Evolutionary conservation across 2,329 filamentous ascomycete genomes (phyloP).

Genomic region (Beauveria sp.): DNA sequence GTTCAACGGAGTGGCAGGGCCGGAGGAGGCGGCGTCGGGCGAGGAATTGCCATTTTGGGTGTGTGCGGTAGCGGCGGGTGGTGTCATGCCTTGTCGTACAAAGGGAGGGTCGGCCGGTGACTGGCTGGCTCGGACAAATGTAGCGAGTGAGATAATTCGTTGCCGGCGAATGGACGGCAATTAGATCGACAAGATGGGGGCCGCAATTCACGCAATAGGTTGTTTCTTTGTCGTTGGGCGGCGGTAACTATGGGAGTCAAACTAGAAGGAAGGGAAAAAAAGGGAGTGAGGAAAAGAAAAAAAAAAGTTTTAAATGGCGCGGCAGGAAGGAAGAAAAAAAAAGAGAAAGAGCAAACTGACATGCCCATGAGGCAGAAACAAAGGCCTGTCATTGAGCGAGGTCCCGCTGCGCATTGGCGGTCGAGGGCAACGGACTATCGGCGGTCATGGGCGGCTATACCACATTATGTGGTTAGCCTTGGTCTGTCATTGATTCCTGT

Average conservation of each 20-base stretch:
- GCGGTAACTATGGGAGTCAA: background rate
- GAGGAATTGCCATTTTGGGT: slow-evolving; percentile 6
- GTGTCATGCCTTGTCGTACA: slow-evolving; percentile 1
- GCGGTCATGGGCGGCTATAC: background rate
- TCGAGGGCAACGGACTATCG: slow-evolving; percentile 4
- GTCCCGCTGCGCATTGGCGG: slow-evolving; percentile 1
- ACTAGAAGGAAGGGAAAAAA: no score
- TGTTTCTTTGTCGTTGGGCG: background rate
- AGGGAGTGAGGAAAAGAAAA: background rate
- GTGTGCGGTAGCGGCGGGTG: slow-evolving; percentile 1
- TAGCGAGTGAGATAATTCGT: no score
- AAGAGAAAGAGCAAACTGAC: background rate
- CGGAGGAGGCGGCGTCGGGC: background rate
- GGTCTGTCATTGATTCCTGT: no score
- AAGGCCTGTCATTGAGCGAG: slow-evolving; percentile 6
- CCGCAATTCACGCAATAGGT: background rate
- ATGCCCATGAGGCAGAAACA: background rate
- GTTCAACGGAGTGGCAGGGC: background rate
- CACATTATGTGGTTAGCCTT: background rate
- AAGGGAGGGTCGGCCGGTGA: background rate
- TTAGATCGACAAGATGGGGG: background rate
- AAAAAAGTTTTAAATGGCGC: background rate
- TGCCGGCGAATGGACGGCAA: background rate
- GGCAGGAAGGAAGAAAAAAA: background rate
- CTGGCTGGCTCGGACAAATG: no score